Base-by-base conservation (phyloP, 2,329 filamentous ascomycete genomes). In the Fusarium avenaceum region DNA sequence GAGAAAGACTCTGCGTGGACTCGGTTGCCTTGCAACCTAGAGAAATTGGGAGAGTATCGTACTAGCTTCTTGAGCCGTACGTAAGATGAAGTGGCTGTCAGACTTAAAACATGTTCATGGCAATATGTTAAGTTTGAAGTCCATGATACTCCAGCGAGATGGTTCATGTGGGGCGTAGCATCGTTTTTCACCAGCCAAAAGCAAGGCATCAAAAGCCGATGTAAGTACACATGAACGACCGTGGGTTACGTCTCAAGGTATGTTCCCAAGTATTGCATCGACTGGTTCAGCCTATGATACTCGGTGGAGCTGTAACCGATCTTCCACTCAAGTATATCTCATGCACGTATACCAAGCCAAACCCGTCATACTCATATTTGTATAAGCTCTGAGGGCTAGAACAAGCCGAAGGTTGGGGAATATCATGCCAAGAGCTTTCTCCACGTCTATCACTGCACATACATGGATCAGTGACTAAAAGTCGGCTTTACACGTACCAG, bases 391-490 rank as follows among this genome's bases (percentile, higher is more conserved):
- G 6, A 17, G 13, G 8, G 15, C 19, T n/a, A 28, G 28, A 40
- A 17, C 20, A 14, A 17, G 17, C 8, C 9, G 32, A 38, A 38
- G n/a, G 38, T 46, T 33, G 22, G 46, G 53, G 24, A 40, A 28
- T 30, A 50, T 53, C 38, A 28, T 40, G 65, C 65, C 65, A 69
- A 68, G 65, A 45, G 40, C 11, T 24, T 51, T 48, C 48, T 53
- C 53, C 59, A 64, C 46, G 59, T 26, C 17, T 24, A 30, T 39
- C 49, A 39, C 33, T 38, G 26, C 38, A 61, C 54, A 47, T 10
- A 39, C 52, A 45, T 24, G 32, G 32, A 46, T 20, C 20, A 47
- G 39, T 64, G 42, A 49, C 45, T 24, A 42, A 15, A 17, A 39
- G 32, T n/a, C 19, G 26, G 7, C 14, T 28, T 20, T 45, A 15